Evolutionary conservation across 1,284 basidiomycete species (phyloP), one percentile per base, ranked within the genome.

Genomic region (Austropuccinia psidii): DNA sequence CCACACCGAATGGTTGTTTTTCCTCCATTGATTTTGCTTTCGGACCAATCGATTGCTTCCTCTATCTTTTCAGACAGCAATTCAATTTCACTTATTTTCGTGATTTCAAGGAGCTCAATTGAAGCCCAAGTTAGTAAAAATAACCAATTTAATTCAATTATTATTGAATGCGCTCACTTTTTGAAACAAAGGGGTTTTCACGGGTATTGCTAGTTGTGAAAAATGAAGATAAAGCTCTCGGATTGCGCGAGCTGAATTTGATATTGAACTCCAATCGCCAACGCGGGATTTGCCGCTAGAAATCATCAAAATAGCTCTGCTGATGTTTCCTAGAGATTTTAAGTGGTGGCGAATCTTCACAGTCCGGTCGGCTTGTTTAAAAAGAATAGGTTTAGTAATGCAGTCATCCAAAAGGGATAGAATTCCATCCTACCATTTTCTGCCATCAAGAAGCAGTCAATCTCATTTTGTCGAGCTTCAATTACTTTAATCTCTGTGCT

Each of bases 201-300:
- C 39, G 3, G 62, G 27, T 8, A 65, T 35, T n/a, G 49, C 52
- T 13, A 65, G 15, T 31, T 37, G 35, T 17, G 62, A 65, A 29
- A 65, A 65, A 65, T 65, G 45, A 21, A 35, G 41, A 24, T 37
- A 50, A 37, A 65, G 27, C 47, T 43, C 62, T 65, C 52, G 37
- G 27, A 43, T 47, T 33, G 68, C 55, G 24, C 57, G 54, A 27
- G 61, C 61, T 3, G 55, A 70, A 52, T 61, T 70, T 21, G 50
- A 39, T 49, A 70, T 21, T 24, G 57, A 58, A 9, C 29, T 37
- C 68, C 68, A 70, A 60, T 70, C 68, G 19, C 57, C 68, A n/a
- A 70, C 68, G 47, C 57, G 54, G 24, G 54, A 57, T 70, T 70
- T 70, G 8, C 68, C 68, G 37, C 68, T 70, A 49, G 57, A 70